phyloP scores from a whole-genome alignment of 75 land plant species.

The Chamaecyparis obtusa region DNA sequence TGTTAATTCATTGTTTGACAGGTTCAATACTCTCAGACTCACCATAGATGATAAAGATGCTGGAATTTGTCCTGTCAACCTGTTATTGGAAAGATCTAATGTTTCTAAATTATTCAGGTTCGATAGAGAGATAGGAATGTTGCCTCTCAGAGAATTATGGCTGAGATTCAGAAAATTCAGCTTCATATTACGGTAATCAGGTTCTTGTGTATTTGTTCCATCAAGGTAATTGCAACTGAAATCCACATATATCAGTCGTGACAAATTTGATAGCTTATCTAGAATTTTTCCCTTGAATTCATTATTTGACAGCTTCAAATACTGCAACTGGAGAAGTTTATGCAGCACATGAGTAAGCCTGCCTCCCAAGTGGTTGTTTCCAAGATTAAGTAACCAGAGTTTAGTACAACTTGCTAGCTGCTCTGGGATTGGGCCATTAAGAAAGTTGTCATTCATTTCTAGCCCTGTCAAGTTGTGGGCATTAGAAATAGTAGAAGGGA shows the following conservation, averaged over 20 bases:
- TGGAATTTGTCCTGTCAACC: background rate
- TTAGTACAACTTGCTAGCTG: conserved; percentile 4
- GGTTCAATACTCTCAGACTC: conserved; percentile 8
- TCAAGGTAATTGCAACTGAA: conserved; percentile 27
- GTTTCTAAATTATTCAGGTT: background rate
- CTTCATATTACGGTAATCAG: background rate
- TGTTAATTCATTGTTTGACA: conserved; percentile 25
- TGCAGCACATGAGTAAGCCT: conserved; percentile 7
- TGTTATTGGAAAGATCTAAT: conserved; percentile 2
- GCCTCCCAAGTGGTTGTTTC: conserved; percentile 23
- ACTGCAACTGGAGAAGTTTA: background rate
- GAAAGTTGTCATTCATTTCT: conserved; percentile 19
- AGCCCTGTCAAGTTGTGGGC: conserved; percentile 1
- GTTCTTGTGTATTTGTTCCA: background rate
- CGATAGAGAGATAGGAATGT: background rate
- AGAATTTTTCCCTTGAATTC: background rate
- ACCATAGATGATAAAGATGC: background rate
- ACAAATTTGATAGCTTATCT: background rate
- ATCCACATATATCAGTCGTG: background rate
- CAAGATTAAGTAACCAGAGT: background rate
- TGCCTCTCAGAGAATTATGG: background rate
- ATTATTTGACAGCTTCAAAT: background rate
- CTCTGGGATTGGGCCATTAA: background rate
- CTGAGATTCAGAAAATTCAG: conserved; percentile 13
- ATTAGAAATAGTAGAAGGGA: background rate